These are phyloP conservation scores for Saprolegnia parasitica DNA, from an alignment of 352 stramenopile species.

Conservation along the genomic window DNA sequence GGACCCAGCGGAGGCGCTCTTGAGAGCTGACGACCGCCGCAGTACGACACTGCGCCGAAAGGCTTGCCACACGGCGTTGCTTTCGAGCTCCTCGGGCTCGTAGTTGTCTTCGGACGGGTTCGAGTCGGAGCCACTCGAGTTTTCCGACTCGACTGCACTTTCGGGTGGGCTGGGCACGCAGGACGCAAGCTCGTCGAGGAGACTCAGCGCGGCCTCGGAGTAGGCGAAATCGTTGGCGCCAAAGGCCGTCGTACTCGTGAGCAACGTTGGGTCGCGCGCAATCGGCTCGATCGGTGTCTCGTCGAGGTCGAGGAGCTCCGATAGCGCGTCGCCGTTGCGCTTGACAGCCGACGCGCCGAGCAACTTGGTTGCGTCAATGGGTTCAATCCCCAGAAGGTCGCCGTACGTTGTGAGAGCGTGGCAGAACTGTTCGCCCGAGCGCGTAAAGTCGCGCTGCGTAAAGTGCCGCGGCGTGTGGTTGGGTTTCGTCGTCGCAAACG, in stretches of 20 bases:
- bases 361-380: slow-evolving; percentile 18
- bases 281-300: slow-evolving; percentile 1
- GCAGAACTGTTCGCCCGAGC: slow-evolving; percentile 49
- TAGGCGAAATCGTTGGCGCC: slow-evolving; percentile 20
- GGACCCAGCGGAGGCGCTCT: neutral
- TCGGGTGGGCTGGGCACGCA: slow-evolving; percentile 39
- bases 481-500: neutral
- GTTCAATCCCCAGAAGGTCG: slow-evolving; percentile 48
- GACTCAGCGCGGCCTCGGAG: slow-evolving; percentile 27
- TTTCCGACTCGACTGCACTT: slow-evolving; percentile 38
- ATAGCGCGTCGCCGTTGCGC: neutral
- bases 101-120: slow-evolving; percentile 69
- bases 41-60: neutral
- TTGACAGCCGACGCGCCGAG: neutral
- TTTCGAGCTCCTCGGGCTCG: slow-evolving; percentile 42
- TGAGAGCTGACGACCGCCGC: neutral
- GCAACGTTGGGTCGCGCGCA: slow-evolving; percentile 1
- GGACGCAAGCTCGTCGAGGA: slow-evolving; percentile 68
- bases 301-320: slow-evolving; percentile 1
- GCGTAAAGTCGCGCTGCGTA: slow-evolving; percentile 46
- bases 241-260: slow-evolving; percentile 1
- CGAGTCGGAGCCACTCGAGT: slow-evolving; percentile 57
- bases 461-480: slow-evolving; percentile 38
- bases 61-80: slow-evolving; percentile 30
- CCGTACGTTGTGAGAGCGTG: slow-evolving; percentile 55